phyloP scores from a whole-genome alignment of 306 rosid species.

The Crataegus laevigata region DNA sequence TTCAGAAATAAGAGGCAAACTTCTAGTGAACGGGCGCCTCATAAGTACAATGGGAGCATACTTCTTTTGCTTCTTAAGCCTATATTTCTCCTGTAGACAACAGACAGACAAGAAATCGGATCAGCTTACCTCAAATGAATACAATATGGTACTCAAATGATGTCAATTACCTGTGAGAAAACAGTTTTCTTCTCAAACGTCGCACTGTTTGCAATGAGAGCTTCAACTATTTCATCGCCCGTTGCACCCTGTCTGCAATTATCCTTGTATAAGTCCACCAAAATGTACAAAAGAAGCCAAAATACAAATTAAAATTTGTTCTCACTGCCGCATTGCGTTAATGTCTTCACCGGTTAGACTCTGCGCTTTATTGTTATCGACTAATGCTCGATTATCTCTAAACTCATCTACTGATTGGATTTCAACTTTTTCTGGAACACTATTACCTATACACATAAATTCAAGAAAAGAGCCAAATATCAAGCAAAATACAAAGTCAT shows the following conservation, averaged over 20 bases:
- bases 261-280: too few species aligned
- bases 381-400: slow-evolving; percentile 61
- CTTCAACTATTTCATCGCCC: slow-evolving; percentile 88
- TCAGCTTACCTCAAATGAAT: slow-evolving; percentile 4
- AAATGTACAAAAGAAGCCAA: neutral
- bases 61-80: slow-evolving; percentile 86
- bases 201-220: slow-evolving; percentile 82
- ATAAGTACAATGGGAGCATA: slow-evolving; percentile 85
- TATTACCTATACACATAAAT: slow-evolving; percentile 25
- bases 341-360: slow-evolving; percentile 82
- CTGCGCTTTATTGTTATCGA: slow-evolving; percentile 84
- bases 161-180: slow-evolving; percentile 74
- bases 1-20: slow-evolving; percentile 28
- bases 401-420: slow-evolving; percentile 32
- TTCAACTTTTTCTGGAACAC: slow-evolving; percentile 30
- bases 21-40: slow-evolving; percentile 78
- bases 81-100: slow-evolving; percentile 76
- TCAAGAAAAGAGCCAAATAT: neutral
- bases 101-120: neutral
- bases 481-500: neutral
- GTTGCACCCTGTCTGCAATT: slow-evolving; percentile 62
- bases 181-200: slow-evolving; percentile 84
- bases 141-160: neutral
- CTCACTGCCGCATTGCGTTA: slow-evolving; percentile 68
- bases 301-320: neutral